Evolutionary conservation across 1,284 basidiomycete genomes (phyloP), one percentile per base, ranked within the genome.

Genomic region (Trichosporon ovoides): DNA sequence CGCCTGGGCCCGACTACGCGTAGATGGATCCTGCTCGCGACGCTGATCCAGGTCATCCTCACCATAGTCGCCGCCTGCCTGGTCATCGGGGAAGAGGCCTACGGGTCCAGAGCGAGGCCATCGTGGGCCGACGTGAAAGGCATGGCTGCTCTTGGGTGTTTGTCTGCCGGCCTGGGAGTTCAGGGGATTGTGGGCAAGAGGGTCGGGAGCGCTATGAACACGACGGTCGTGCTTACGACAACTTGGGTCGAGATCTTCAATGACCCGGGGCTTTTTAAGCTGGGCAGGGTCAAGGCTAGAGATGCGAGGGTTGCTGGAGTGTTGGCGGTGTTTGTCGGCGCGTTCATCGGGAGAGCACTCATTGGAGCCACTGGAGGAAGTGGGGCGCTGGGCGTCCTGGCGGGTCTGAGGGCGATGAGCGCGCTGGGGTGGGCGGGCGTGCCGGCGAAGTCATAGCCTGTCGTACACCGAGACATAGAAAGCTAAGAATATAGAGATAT

Each of bases 201-300:
- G 35, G 73, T 90, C 56, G 89, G 86, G 64, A 86, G 85, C 12
- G 85, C 88, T 63, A 89, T 91, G 74, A 43, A 90, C 87, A 16
- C 56, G 48, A 66, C 73, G 10, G 66, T 68, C 40, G 67, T 74
- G n/a, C 79, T 89, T 19, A 90, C 87, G 7, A 89, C 88, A 7
- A 84, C 89, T 19, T 92, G 89, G 89, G 88, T 89, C 57, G 88
- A 92, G 74, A 83, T 92, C 55, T 82, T 88, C 80, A 85, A 85
- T 52, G 88, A 91, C 71, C 88, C 89, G 0, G 78, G 83, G 49
- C 80, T 92, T 10, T 87, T 78, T 85, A 80, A 77, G 75, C 77
- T 80, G 57, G 59, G 61, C 20, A 60, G 53, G 37, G 80, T 87
- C 60, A 77, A 76, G 31, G 80, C 85, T 2, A 84, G 89, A 36